Conservation (phyloP, 148 eudicot genomes). For the Rhododendron vialii region DNA sequence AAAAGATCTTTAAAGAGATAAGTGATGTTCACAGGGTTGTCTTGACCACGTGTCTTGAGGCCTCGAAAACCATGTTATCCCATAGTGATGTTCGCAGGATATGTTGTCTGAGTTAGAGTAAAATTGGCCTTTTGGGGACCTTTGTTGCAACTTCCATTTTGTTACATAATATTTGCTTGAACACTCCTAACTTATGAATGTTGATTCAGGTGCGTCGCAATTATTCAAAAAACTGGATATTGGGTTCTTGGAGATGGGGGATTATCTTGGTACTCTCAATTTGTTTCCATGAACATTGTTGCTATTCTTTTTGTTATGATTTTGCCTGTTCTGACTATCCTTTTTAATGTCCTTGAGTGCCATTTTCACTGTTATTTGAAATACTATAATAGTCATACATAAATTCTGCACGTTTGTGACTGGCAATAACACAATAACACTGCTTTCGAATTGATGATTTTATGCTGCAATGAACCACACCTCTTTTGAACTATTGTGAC, state of each 20-base stretch:
- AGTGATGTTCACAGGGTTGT: not conserved
- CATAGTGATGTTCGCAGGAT: not conserved
- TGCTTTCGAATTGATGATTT: not conserved
- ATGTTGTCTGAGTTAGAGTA: not conserved
- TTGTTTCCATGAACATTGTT: not conserved
- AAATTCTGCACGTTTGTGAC: not conserved
- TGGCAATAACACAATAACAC: not conserved
- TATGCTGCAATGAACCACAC: not conserved
- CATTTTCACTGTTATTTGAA: not conserved
- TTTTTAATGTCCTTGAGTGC: not conserved
- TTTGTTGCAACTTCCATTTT: not conserved
- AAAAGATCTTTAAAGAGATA: not conserved
- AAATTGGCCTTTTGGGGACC: not conserved
- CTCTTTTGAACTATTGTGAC: not conserved
- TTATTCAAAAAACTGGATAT: conserved; percentile 45
- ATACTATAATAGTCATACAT: not conserved
- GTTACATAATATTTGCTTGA: not conserved
- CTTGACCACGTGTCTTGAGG: not conserved
- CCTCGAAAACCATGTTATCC: not conserved
- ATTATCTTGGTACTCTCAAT: conserved; percentile 60
- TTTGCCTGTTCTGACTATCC: not conserved
- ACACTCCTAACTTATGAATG: not conserved
- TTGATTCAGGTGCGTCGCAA: conserved; percentile 46
- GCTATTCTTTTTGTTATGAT: not conserved
- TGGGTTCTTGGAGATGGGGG: conserved; percentile 50